These are phyloP conservation scores for Pseudovirgaria hyperparasitica DNA, from an alignment of 2,329 filamentous ascomycete species.

Conservation along the genomic window DNA sequence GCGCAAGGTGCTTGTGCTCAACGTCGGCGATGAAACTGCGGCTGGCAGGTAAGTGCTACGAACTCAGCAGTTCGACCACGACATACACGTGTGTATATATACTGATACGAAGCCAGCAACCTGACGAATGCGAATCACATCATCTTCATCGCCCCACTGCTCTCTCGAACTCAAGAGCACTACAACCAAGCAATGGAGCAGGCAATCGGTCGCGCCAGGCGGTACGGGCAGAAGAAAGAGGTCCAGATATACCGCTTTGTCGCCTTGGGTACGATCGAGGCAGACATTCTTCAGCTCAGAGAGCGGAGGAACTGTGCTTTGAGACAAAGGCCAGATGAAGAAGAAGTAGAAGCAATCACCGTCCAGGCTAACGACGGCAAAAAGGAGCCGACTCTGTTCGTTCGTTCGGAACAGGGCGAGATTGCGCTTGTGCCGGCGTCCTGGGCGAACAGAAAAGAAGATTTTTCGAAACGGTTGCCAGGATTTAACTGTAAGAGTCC, in stretches of 20 bases:
- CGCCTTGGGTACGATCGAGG: slow-evolving; percentile 55
- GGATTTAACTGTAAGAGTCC: not conserved
- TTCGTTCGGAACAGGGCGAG: slow-evolving; percentile 8
- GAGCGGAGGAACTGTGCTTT: slow-evolving; percentile 20
- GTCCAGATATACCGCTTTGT: slow-evolving; percentile 61
- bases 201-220: slow-evolving; percentile 46
- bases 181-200: slow-evolving; percentile 50
- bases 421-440: slow-evolving; percentile 16
- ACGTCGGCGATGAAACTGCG: slow-evolving; percentile 43
- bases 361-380: slow-evolving; percentile 2
- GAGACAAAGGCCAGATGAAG: slow-evolving; percentile 1
- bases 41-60: slow-evolving; percentile 42
- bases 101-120: slow-evolving; percentile 32
- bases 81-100: slow-evolving; percentile 1
- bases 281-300: slow-evolving; percentile 33
- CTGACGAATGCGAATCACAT: slow-evolving; percentile 51
- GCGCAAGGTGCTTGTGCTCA: slow-evolving; percentile 43
- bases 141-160: slow-evolving; percentile 47
- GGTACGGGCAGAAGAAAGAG: slow-evolving; percentile 43
- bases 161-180: slow-evolving; percentile 35
- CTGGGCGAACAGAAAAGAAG: too few species aligned
- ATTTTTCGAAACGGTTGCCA: too few species aligned
- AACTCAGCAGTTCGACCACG: not conserved
- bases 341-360: slow-evolving; percentile 3
- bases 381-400: slow-evolving; percentile 11